Evolutionary conservation across 352 stramenopile species (phyloP), one percentile per base, ranked within the genome.

Genomic region (Phytopythium delawarense): DNA sequence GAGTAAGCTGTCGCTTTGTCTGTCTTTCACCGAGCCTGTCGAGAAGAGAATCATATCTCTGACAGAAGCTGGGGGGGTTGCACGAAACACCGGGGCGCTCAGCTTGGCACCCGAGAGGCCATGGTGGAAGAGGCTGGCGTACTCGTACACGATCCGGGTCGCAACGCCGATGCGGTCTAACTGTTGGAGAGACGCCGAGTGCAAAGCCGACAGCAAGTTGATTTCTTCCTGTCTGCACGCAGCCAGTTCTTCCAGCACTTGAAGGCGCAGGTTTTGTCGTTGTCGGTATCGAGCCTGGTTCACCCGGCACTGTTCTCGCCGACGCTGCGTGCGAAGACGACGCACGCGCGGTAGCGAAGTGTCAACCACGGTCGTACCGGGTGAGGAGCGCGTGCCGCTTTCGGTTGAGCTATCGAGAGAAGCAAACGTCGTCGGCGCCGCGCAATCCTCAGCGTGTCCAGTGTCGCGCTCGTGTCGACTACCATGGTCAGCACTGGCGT

Each of bases 271-370:
- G 40, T 46, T 46, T 21, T 46, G 40, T 7, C 40, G 40, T 8
- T 46, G 40, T n/a, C 72, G 68, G 59, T 78, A 78, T 12, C 67
- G 59, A 37, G 64, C 70, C 39, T 80, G 72, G 61, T 80, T 80
- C 1, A 34, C 51, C 11, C 72, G 69, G 52, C 72, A 80, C 40
- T 76, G 72, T 40, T 80, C 66, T 28, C 70, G 70, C 9, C 67
- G 72, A 20, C 64, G 64, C 8, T 68, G 64, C 0, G 68, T 75
- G 57, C 67, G 67, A 51, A 63, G 15, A 45, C 68, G 61, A 0
- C 46, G n/a, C 46, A 52, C 46, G 4, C 46, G 46, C 7, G 40
- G 40, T 8, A 21, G 13, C 7, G 40, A 46, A 6, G 8, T 23
- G 40, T 8, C 7, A 21, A 46, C 4, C 18, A 15, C 18, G 40